Base-by-base conservation (phyloP, 2,329 filamentous ascomycete species). In the Harringtonia lauricola region DNA sequence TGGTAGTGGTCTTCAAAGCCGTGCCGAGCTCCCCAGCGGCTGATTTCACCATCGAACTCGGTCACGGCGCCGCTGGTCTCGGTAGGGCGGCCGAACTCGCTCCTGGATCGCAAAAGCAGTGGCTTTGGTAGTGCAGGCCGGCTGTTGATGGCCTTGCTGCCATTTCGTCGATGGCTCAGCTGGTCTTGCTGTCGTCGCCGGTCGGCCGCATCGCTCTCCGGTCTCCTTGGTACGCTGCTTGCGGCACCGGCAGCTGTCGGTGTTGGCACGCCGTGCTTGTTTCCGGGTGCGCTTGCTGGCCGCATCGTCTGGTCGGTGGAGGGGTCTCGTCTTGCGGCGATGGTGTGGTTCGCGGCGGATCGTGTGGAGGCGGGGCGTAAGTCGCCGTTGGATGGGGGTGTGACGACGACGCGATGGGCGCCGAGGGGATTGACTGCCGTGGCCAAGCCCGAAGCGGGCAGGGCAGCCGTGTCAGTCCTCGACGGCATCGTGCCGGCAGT, bases 1-100 rank as follows among this genome's bases (percentile, higher is more conserved):
- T 87, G 84, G 59, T 94, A 88, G 61, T 95, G 87, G 53, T 89
- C 84, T 58, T 94, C 87, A 68, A 92, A 95, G 39, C 89, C 89
- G 65, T 95, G 89, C 39, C 89, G 77, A 60, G 72, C 72, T 8
- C 74, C 74, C 70, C 71, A 74, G 58, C 47, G 39, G 47, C 48
- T 53, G 40, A 61, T 57, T 35, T 68, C 66, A 29, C 38, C 40
- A 36, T 40, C 49, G 14, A n/a, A 30, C 26, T 36, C 37, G 13
- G 34, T 14, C 21, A 67, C 62, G 15, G 65, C 57, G 21, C 65
- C 39, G 13, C 17, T 47, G 39, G n/a, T 36, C 17, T 56, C 62
- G 31, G 43, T 55, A 58, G 22, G 65, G 36, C 65, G 59, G 24
- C 60, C 64, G 52, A 67, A 70, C 51, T 79, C 74, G 57, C 73